Evolutionary conservation across 495 filamentous ascomycete species (phyloP).

Genomic region (Cairneyella variabilis): DNA sequence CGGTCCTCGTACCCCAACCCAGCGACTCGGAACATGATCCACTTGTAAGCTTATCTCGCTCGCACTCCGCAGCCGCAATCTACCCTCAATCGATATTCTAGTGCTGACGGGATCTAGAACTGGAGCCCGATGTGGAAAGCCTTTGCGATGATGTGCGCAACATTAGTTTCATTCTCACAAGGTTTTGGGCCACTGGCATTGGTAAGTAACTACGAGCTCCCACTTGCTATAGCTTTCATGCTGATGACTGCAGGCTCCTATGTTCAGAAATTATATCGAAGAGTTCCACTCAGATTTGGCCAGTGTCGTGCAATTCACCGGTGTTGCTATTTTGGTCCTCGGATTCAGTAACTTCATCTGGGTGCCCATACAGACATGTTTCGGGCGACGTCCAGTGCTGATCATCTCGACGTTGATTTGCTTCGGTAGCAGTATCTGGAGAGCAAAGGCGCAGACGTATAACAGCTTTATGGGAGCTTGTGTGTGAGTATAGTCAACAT

Average conservation of each 20-base stretch:
- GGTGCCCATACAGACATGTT: conserved; percentile 57
- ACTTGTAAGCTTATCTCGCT: conserved; percentile 50
- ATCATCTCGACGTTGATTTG: conserved; percentile 54
- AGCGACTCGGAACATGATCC: conserved; percentile 52
- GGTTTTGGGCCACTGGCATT: conserved; percentile 21
- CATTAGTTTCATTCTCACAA: conserved; percentile 20
- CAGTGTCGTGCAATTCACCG: conserved; percentile 28
- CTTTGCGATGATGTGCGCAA: conserved; percentile 20
- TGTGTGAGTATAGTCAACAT: conserved; percentile 28
- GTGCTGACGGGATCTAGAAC: conserved; percentile 43
- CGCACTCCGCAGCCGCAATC: too few relatives aligned
- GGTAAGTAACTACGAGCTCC: conserved; percentile 22
- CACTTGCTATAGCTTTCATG: not conserved
- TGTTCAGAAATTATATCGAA: conserved; percentile 24
- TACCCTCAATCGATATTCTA: conserved; percentile 47
- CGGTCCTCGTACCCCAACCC: conserved; percentile 48
- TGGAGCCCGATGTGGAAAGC: conserved; percentile 22
- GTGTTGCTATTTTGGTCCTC: conserved; percentile 58
- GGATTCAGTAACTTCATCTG: conserved; percentile 67
- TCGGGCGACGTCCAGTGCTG: conserved; percentile 55
- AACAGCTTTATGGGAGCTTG: conserved; percentile 60
- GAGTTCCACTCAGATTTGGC: conserved; percentile 19
- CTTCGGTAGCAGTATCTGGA: conserved; percentile 56
- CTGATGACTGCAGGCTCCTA: conserved; percentile 16
- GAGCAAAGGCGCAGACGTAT: conserved; percentile 53